Evolutionary conservation across 352 stramenopile species (phyloP), one percentile per base, ranked within the genome.

Genomic region (Pythium diclinum): DNA sequence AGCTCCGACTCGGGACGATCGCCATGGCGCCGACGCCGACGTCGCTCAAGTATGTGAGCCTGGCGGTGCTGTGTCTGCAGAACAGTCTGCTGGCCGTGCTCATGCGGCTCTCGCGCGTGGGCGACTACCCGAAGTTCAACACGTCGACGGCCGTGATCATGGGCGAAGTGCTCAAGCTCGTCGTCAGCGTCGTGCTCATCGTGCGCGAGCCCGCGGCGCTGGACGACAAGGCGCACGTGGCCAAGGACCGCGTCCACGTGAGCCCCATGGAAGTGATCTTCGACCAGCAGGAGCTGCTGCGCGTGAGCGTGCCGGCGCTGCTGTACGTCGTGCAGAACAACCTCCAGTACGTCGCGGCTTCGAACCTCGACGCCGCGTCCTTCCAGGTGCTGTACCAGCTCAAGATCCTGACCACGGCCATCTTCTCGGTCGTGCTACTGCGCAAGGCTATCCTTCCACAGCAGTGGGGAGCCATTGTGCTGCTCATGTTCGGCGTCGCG

Each of bases 261-360:
- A 64, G 47, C 23, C 68, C 72, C 48, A 52, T 71, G 34, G 19
- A 57, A 23, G 72, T 74, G 19, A 88, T 93, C 61, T 83, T 88
- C n/a, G 82, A 88, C 56, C 54, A 56, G 32, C 63, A 68, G 17
- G 84, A 93, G 59, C 63, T 93, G 65, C 72, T 91, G 59, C 82
- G 84, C 48, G 74, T 93, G 69, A 89, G 81, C 69, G 75, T 93
- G 9, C 84, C 84, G 14, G 84, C 84, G 42, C 66, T 90, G 67
- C 77, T 94, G 16, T 94, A 94, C 62, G 81, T 92, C 17, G 72
- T 92, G 42, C 86, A 92, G 63, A 94, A 94, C 78, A 94, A 92
- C 55, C 64, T 94, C 38, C 83, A 92, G 73, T 91, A 92, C 57
- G 75, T 92, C 25, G 83, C 86, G 14, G 82, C 83, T 36, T 89